A percentile compares a stretch with the other conserved stretches of the same genome.
These are phyloP conservation scores for Chondrostereum purpureum DNA, from an alignment of 1,284 basidiomycete genomes.

Conservation along the genomic window DNA sequence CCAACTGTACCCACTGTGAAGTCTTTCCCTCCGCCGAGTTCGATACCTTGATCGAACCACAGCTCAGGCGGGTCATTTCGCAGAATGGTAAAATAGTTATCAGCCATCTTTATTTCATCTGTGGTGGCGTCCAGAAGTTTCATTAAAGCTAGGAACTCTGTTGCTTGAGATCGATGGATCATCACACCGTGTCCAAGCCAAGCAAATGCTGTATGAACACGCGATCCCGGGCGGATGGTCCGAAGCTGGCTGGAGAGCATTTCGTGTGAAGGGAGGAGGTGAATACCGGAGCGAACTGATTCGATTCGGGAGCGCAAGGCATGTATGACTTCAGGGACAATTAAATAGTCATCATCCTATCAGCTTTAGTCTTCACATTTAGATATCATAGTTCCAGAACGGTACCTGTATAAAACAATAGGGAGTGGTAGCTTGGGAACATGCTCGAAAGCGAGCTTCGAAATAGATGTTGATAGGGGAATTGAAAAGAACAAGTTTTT, in stretches of 20 bases:
- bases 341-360: conserved; percentile 65
- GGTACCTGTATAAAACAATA: conserved; percentile 60
- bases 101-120: conserved; percentile 58
- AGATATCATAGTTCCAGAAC: conserved; percentile 5
- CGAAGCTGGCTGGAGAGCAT: conserved; percentile 45
- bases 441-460: conserved; percentile 59
- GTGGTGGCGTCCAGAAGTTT: conserved; percentile 34
- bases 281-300: conserved; percentile 29
- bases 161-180: conserved; percentile 34
- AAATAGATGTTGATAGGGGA: conserved; percentile 56
- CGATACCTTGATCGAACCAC: conserved; percentile 60
- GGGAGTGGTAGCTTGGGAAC: conserved; percentile 40
- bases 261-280: conserved; percentile 57
- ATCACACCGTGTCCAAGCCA: conserved; percentile 65
- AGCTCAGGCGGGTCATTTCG: conserved; percentile 42
- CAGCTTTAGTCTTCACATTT: conserved; percentile 5
- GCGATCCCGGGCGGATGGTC: conserved; percentile 23
- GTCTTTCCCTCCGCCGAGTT: conserved; percentile 50
- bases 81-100: conserved; percentile 63
- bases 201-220: conserved; percentile 51
- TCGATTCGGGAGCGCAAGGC: conserved; percentile 37
- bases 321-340: conserved; percentile 50
- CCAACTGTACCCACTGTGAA: conserved; percentile 60
- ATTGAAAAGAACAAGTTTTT: conserved; percentile 48
- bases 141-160: conserved; percentile 45